Base-by-base conservation (phyloP, 768 basidiomycete genomes). In the Cantharellus anzutake region DNA sequence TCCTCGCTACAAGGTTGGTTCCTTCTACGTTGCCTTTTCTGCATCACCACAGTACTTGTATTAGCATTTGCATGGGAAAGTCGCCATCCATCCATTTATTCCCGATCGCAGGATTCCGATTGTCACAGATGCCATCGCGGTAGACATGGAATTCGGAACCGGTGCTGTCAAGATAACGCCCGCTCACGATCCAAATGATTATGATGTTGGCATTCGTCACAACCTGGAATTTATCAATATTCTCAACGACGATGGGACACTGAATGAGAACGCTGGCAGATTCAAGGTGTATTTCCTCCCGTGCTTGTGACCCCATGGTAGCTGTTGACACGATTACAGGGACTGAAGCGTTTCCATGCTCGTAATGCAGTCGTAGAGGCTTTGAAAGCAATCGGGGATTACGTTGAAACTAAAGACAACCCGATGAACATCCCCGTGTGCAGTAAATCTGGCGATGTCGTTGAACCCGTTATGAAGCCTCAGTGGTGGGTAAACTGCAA, bases 121-220 rank as follows among this genome's bases (percentile, higher is more conserved):
- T 69, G 74, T 98, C 60, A 76, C 81, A 38, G 94, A 98, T 67
- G 73, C 77, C 29, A 84, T 91, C 69, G 75, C 75, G 37, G 83
- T 96, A 61, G 94, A 98, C 68, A 96, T 90, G 83, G 76, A 78
- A 5, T 98, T 98, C 65, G 96, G 96, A 42, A 99, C 96, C 39
- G 96, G 96, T 68, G 96, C 94, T 0, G 94, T 98, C 57, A 98
- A 99, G 74, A 97, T 98, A 67, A 98, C 96, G 0, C 96, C 96
- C 14, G 96, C 94, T 0, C 96, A 98, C 68, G 96, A 98, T 69
- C 86, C 83, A 14, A 93, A 93, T 68, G 94, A 98, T 76, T 98
- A 94, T 70, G 90, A 91, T 64, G 91, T 92, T 64, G 96, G 91
- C 5, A 67, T 81, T 66, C 74, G 94, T 48, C 90, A 98, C 68